A percentile compares a stretch with the other conserved stretches of the same genome.
phyloP scores from a whole-genome alignment of 1,284 basidiomycete genomes.

The Tilletiaria anomala region DNA sequence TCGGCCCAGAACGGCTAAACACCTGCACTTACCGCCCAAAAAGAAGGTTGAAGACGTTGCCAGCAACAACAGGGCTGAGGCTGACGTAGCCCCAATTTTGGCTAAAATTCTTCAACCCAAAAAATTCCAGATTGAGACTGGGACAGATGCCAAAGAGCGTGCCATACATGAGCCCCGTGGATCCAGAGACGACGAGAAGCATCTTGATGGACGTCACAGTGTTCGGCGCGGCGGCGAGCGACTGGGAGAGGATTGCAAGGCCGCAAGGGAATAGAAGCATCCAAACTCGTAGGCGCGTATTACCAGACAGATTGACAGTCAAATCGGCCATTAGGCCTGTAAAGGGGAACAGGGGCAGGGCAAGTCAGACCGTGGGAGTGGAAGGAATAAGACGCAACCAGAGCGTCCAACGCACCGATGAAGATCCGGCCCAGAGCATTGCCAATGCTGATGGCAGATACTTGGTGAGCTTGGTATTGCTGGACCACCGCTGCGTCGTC shows the following conservation, averaged over 20 bases:
- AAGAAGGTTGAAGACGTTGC: slow-evolving; percentile 67
- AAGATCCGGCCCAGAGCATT: slow-evolving; percentile 68
- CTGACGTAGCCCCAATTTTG: slow-evolving; percentile 75
- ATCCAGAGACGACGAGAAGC: slow-evolving; percentile 61
- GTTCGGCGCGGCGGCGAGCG: slow-evolving; percentile 26
- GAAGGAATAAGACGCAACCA: too few relatives aligned
- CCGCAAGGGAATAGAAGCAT: slow-evolving; percentile 25
- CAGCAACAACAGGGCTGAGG: slow-evolving; percentile 61
- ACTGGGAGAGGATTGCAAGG: slow-evolving; percentile 23
- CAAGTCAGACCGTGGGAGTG: neutral
- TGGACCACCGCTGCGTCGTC: slow-evolving; percentile 54
- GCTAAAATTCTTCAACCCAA: slow-evolving; percentile 64
- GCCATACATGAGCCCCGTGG: slow-evolving; percentile 63
- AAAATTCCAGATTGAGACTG: slow-evolving; percentile 68
- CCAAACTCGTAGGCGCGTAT: slow-evolving; percentile 10
- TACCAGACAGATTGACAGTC: neutral
- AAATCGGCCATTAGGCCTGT: slow-evolving; percentile 1
- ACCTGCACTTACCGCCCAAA: slow-evolving; percentile 49
- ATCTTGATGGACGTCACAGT: slow-evolving; percentile 49
- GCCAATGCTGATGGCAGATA: slow-evolving; percentile 62
- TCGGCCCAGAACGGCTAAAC: neutral
- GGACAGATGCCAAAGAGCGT: slow-evolving; percentile 62
- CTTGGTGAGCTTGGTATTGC: slow-evolving; percentile 56
- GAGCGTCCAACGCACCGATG: slow-evolving; percentile 47
- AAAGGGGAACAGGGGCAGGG: neutral